Evolutionary conservation across 257 asterid species (phyloP).

Genomic region (Rubia yunnanensis): DNA sequence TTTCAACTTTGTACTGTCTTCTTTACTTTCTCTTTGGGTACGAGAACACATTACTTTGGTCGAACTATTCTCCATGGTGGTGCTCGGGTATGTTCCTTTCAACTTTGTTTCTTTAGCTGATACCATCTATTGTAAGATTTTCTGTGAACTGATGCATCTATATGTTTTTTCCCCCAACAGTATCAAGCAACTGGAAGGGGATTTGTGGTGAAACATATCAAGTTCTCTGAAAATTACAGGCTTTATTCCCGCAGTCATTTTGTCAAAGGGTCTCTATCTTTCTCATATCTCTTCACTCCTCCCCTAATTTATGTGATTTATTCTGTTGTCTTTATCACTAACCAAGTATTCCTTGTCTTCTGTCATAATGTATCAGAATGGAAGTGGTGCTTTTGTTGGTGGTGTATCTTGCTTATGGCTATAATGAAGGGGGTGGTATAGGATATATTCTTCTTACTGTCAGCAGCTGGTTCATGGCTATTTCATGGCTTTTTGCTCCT

Average conservation of each 20-base stretch:
- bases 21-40: constrained; percentile 94
- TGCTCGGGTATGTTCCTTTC: constrained; percentile 54
- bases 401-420: constrained; percentile 79
- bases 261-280: constrained; percentile 76
- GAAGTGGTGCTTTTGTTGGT: constrained; percentile 81
- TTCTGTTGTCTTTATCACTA: not conserved
- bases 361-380: constrained; percentile 46
- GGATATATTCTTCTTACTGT: constrained; percentile 80
- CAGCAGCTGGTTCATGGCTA: constrained; percentile 91
- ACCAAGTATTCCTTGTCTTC: constrained; percentile 6
- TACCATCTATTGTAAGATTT: constrained; percentile 2
- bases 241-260: constrained; percentile 97
- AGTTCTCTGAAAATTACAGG: constrained; percentile 91
- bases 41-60: constrained; percentile 95
- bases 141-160: constrained; percentile 9
- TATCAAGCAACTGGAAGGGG: constrained; percentile 99
- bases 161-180: constrained; percentile 32
- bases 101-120: constrained; percentile 13
- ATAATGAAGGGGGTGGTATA: constrained; percentile 57
- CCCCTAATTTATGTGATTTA: constrained; percentile 2
- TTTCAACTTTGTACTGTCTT: constrained; percentile 91
- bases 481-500: constrained; percentile 96
- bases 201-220: constrained; percentile 93
- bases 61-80: constrained; percentile 99
- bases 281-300: constrained; percentile 4